Conservation (phyloP, 2,329 filamentous ascomycete species). For the Venturia nashicola region DNA sequence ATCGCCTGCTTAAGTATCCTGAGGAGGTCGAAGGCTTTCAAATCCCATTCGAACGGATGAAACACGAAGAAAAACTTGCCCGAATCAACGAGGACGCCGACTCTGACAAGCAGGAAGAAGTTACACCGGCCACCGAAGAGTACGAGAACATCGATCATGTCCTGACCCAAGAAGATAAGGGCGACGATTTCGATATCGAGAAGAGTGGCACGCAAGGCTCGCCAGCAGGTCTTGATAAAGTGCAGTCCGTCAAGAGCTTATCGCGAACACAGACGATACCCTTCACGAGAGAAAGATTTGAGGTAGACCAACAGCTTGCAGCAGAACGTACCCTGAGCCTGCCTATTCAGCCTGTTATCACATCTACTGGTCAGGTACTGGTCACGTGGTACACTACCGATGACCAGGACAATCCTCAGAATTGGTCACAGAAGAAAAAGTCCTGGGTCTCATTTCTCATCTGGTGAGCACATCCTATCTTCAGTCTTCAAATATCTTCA, state of each 20-base stretch:
- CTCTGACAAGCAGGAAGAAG: background rate
- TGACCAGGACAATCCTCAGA: constrained; percentile 47
- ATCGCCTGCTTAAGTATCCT: constrained; percentile 31
- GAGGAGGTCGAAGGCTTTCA: constrained; percentile 24
- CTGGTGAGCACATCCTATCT: constrained; percentile 12
- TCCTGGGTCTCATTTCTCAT: constrained; percentile 29
- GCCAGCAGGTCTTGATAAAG: background rate
- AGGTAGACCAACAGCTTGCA: constrained; percentile 25
- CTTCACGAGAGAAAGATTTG: constrained; percentile 22
- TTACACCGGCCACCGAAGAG: background rate
- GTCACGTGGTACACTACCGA: constrained; percentile 48
- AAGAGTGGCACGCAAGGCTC: background rate
- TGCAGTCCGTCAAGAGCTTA: background rate
- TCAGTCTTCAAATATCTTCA: background rate
- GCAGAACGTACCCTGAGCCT: constrained; percentile 35
- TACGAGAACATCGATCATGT: background rate
- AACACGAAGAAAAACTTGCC: background rate
- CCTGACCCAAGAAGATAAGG: background rate
- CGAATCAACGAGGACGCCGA: constrained; percentile 3
- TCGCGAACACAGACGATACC: constrained; percentile 8
- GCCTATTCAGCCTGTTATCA: constrained; percentile 37
- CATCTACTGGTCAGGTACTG: constrained; percentile 38
- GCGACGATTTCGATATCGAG: background rate
- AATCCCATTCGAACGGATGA: constrained; percentile 4
- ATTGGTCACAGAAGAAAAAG: constrained; percentile 41